These are phyloP conservation scores for Eutypa lata DNA, from an alignment of 2,329 filamentous ascomycete genomes.

Conservation along the genomic window DNA sequence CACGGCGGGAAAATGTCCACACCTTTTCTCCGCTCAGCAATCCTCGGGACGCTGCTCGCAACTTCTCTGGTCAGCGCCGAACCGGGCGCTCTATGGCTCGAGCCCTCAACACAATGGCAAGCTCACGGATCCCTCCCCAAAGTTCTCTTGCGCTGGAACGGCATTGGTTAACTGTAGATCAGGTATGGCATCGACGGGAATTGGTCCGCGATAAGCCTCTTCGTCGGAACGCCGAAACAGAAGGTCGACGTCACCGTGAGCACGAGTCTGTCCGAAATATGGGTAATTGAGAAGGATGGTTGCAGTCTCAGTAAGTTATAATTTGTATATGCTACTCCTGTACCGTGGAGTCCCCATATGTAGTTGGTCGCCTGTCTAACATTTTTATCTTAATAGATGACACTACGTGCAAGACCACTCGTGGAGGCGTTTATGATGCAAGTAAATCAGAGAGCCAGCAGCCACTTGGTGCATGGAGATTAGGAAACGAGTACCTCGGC, in stretches of 20 bases:
- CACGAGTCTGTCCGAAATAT: conserved; percentile 68
- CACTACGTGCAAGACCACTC: conserved; percentile 49
- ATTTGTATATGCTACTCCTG: neutral
- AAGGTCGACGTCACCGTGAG: conserved; percentile 58
- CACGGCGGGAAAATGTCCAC: conserved; percentile 27
- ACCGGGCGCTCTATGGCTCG: conserved; percentile 25
- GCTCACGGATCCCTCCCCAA: conserved; percentile 1
- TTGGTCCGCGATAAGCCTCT: conserved; percentile 69
- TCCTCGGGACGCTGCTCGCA: conserved; percentile 24
- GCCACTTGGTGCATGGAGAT: conserved; percentile 55
- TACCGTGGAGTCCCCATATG: neutral
- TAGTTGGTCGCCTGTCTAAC: conserved; percentile 8
- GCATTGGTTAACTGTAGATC: conserved; percentile 17
- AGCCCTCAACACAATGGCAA: conserved; percentile 30
- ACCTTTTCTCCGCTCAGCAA: conserved; percentile 17
- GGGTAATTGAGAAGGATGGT: conserved; percentile 60
- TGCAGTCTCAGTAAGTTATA: conserved; percentile 45
- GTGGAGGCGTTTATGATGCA: conserved; percentile 58
- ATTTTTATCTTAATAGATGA: conserved; percentile 27
- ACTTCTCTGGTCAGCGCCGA: conserved; percentile 22
- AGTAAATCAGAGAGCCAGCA: conserved; percentile 55
- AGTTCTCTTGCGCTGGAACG: neutral
- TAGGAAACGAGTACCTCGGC: conserved; percentile 58
- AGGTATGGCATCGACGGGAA: conserved; percentile 52
- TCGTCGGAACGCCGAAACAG: conserved; percentile 43